Base-by-base conservation (phyloP, 164 flowering plant species). In the Chimonanthus salicifolius region DNA sequence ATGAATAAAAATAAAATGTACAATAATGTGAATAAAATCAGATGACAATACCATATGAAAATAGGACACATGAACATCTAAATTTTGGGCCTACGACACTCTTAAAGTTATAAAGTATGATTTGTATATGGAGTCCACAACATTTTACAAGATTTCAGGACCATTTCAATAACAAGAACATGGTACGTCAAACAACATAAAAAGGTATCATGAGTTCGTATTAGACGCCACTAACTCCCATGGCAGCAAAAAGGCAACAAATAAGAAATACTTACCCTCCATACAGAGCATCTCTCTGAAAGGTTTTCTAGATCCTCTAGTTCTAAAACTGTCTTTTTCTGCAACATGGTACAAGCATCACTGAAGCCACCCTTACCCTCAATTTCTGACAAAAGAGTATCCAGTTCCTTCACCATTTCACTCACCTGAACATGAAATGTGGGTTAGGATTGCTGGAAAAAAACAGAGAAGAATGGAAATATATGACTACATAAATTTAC, bases 331-430 rank as follows among this genome's bases (percentile, higher is more conserved):
- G 86, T 82, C 66, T 72, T 76, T 79, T 82, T 79, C 69, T 78
- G 94, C 60, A 68, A 66, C 62, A 80, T 49, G 67, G 87, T 86
- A 79, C 89, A 86, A 21, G 88, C 85, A 83, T 94, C 99, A 76
- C 71, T 80, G 76, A 88, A 92, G 43, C 98, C 97, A 77, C 97
- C 98, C 21, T 78, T 71, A 77, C 83, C 83, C 82, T 88, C 97
- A 69, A 93, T 89, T 62, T 76, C 79, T 60, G 84, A 78, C 67
- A 92, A 70, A 72, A 93, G 97, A 58, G 60, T 58, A 79, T 94
- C 98, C 82, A 95, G 79, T 76, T 92, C 91, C 65, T 80, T 85
- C 45, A 79, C 82, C 94, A 93, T 92, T 49, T 88, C 92, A 78
- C 84, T 88, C 46, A 93, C 87, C 99, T 95, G 84, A 72, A 78